A percentile compares a stretch with the other conserved stretches of the same genome.
These are phyloP conservation scores for Asterella californica DNA, from an alignment of 225 moss, liverwort and hornwort genomes.

Conservation along the genomic window DNA sequence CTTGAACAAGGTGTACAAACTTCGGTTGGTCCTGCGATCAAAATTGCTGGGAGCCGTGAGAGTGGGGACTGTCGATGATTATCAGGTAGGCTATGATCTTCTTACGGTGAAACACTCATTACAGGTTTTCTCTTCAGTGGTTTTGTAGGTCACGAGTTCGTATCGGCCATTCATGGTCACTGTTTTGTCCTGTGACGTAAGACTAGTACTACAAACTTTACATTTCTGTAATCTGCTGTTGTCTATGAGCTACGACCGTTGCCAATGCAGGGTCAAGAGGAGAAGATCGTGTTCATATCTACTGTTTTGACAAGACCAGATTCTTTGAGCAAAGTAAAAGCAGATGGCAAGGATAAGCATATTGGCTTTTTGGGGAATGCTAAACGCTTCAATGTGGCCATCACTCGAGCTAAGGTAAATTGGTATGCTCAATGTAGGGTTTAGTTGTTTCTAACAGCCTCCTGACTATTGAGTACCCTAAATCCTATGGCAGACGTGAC, in stretches of 20 bases:
- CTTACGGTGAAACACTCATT: neutral
- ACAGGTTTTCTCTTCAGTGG: neutral
- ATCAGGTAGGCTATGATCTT: slow-evolving; percentile 39
- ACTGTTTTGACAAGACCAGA: slow-evolving; percentile 62
- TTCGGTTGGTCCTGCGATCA: slow-evolving; percentile 51
- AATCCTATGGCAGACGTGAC: neutral
- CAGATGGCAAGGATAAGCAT: slow-evolving; percentile 40
- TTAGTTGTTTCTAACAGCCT: neutral
- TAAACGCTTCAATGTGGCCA: slow-evolving; percentile 69
- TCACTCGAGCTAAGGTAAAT: slow-evolving; percentile 62
- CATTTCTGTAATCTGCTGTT: neutral
- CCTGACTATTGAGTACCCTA: neutral
- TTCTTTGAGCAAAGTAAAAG: slow-evolving; percentile 37
- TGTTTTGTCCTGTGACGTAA: neutral
- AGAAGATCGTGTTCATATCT: slow-evolving; percentile 60
- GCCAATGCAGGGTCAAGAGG: slow-evolving; percentile 58
- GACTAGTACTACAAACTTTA: neutral
- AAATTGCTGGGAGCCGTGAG: slow-evolving; percentile 43
- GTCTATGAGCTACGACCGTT: neutral
- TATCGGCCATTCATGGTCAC: neutral
- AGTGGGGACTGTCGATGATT: slow-evolving; percentile 68
- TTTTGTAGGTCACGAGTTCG: neutral
- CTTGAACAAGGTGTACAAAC: slow-evolving; percentile 49
- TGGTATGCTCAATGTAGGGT: neutral
- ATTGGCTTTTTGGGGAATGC: slow-evolving; percentile 64